phyloP scores from a whole-genome alignment of 208 protist genomes.

The Leishmania guyanensis region DNA sequence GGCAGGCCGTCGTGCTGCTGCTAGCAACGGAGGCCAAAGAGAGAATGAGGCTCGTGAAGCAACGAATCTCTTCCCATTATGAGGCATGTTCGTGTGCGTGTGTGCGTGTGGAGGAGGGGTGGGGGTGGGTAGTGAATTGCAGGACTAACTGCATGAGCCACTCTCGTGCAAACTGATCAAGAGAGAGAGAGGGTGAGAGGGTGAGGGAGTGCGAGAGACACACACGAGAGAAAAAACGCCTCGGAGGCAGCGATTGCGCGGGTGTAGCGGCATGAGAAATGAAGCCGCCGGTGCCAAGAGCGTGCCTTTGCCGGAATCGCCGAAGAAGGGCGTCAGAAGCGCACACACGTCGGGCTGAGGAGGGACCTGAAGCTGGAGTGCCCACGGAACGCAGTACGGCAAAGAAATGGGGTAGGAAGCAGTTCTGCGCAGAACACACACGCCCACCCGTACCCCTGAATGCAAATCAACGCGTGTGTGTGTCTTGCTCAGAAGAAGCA shows the following conservation, averaged over 20 bases:
- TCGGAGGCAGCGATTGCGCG: not conserved
- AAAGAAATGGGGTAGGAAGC: not conserved
- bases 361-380: not conserved
- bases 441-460: not conserved
- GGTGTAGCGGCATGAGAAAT: not conserved
- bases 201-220: not conserved
- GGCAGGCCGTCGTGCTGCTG: slow-evolving; percentile 5
- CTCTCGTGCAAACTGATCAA: not conserved
- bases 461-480: too few relatives aligned
- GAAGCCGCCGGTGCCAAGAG: not conserved
- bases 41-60: not conserved
- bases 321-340: not conserved
- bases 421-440: not conserved
- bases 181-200: not conserved
- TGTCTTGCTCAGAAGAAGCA: too few relatives aligned
- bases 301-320: not conserved
- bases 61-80: not conserved
- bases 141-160: not conserved
- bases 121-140: not conserved
- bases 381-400: not conserved
- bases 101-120: not conserved
- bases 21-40: not conserved
- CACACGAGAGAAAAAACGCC: not conserved
- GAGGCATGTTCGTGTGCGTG: not conserved
- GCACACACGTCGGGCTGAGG: not conserved